These are phyloP conservation scores for Helotiales sp. DNA, from an alignment of 2,329 filamentous ascomycete genomes.

Conservation along the genomic window DNA sequence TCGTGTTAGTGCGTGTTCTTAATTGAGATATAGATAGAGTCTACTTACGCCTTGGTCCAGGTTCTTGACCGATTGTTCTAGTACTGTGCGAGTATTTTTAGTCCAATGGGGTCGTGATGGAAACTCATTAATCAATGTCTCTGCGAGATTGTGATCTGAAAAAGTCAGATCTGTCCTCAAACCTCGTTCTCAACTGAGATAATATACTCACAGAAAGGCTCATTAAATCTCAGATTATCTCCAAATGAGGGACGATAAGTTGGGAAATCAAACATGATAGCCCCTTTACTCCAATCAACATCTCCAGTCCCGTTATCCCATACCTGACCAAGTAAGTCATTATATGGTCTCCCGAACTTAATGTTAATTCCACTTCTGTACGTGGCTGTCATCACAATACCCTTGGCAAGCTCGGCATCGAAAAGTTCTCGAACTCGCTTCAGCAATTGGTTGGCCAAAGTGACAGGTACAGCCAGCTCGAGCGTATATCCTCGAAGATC, in stretches of 20 bases:
- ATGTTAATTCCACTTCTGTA: conserved; percentile 25
- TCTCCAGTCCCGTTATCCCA: conserved; percentile 12
- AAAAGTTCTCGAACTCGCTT: conserved; percentile 17
- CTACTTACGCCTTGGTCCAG: conserved; percentile 17
- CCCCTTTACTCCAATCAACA: conserved; percentile 18
- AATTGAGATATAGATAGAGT: background rate
- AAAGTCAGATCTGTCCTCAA: background rate
- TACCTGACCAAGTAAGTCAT: conserved; percentile 20
- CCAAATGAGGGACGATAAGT: conserved; percentile 17
- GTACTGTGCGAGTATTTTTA: conserved; percentile 21
- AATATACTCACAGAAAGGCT: conserved; percentile 20
- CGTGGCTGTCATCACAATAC: conserved; percentile 20
- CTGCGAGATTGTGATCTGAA: conserved; percentile 18
- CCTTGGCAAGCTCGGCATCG: conserved; percentile 11
- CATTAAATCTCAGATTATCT: conserved; percentile 22
- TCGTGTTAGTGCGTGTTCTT: background rate
- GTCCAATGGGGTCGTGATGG: conserved; percentile 25
- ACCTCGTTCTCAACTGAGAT: background rate
- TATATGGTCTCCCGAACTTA: conserved; percentile 22
- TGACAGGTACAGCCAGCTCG: conserved; percentile 22
- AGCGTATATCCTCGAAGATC: conserved; percentile 17
- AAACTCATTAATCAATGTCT: conserved; percentile 19
- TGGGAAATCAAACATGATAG: conserved; percentile 25
- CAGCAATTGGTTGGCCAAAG: conserved; percentile 16
- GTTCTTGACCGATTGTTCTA: conserved; percentile 18